Conservation (phyloP, 1,139 yeast species). For the Schizosaccharomyces versatilis region DNA sequence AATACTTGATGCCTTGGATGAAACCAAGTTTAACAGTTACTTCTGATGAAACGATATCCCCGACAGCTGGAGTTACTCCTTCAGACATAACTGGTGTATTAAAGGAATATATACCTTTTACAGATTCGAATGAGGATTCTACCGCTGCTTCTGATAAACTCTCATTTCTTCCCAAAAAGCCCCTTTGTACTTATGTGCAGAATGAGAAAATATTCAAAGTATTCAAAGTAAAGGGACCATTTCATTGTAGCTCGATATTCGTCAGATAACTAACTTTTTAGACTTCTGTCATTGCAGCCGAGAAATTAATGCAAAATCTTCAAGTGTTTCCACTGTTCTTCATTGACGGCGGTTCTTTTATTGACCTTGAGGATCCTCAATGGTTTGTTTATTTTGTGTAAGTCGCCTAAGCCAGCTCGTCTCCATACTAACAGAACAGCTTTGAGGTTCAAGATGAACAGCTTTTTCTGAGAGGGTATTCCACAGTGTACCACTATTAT, state of each 20-base stretch:
- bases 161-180: not conserved
- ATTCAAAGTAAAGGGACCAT: not conserved
- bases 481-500: constrained; percentile 73
- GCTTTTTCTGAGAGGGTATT: constrained; percentile 41
- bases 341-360: constrained; percentile 85
- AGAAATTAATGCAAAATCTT: constrained; percentile 42
- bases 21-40: not conserved
- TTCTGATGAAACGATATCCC: not conserved
- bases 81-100: not conserved
- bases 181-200: not conserved
- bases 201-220: not conserved
- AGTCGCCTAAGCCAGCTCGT: constrained; percentile 10
- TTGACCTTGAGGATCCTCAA: constrained; percentile 47
- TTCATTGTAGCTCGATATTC: not conserved
- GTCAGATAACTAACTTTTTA: constrained; percentile 16
- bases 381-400: constrained; percentile 37
- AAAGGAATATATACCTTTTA: not conserved
- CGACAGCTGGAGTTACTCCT: not conserved
- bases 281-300: constrained; percentile 14
- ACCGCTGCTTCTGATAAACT: no score
- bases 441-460: constrained; percentile 13
- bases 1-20: not conserved
- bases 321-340: constrained; percentile 62
- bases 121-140: no score
- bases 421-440: not conserved